Evolutionary conservation across 2,329 filamentous ascomycete species (phyloP).

Genomic region (Byssothecium circinans): DNA sequence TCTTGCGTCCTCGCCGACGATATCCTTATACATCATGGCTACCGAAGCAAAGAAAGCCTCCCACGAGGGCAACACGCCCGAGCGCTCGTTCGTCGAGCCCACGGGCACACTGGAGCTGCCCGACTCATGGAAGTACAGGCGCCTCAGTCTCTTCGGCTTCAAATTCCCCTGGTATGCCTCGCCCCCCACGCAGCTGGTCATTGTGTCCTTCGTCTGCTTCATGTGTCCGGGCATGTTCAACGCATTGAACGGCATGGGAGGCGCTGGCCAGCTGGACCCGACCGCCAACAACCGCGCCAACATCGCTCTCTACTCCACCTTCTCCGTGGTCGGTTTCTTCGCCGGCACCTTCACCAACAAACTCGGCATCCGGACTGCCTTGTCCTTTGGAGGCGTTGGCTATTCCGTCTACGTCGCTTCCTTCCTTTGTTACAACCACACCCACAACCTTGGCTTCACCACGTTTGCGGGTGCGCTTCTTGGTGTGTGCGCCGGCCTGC

Average conservation of each 20-base stretch:
- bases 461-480: conserved; percentile 76
- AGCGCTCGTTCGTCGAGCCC: conserved; percentile 36
- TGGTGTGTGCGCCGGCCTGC: conserved; percentile 75
- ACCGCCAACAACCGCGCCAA: conserved; percentile 67
- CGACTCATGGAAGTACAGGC: conserved; percentile 53
- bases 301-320: conserved; percentile 72
- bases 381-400: conserved; percentile 73
- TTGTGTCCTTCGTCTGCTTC: conserved; percentile 57
- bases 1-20: neutral
- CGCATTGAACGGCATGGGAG: conserved; percentile 55
- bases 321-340: conserved; percentile 66
- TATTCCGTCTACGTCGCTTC: conserved; percentile 74
- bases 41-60: conserved; percentile 26
- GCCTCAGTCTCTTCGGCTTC: conserved; percentile 44
- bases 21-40: conserved; percentile 23
- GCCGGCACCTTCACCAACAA: conserved; percentile 75
- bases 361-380: conserved; percentile 68
- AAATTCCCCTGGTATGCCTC: conserved; percentile 54
- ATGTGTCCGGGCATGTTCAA: conserved; percentile 59
- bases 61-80: conserved; percentile 31
- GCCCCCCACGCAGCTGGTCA: conserved; percentile 51
- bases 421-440: conserved; percentile 73
- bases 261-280: conserved; percentile 51
- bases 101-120: conserved; percentile 40
- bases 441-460: conserved; percentile 67